Evolutionary conservation across 352 stramenopile genomes (phyloP), one percentile per base, ranked within the genome.

Genomic region (Phytopythium montanum): DNA sequence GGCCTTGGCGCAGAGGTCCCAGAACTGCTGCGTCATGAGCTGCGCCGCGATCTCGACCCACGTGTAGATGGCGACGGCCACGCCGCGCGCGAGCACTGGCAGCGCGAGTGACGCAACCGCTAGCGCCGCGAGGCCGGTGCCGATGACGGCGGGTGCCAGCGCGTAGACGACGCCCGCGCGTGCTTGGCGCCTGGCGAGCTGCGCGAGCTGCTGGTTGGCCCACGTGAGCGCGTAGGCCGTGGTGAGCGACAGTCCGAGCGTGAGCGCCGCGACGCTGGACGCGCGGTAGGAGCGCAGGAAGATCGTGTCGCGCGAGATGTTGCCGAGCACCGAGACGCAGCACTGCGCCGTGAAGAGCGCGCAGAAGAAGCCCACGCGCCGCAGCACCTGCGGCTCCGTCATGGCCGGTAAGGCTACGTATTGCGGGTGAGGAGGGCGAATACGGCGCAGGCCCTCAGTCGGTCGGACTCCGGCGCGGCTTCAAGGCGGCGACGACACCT

Each of bases 21-120:
- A 95, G 68, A 95, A 95, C 65, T 95, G 84, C 39, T 90, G 83
- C 18, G 75, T 86, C 41, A 95, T 69, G 60, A 90, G 67, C 64
- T 94, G 84, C 41, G 72, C 60, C 13, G 85, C 68, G 21, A 95
- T 72, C 50, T 95, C 86, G 39, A 93, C 68, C 83, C 84, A 92
- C 25, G 91, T 79, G 68, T 95, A 95, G 31, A 94, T 76, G 56
- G 68, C 60, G 6, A 93, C 82, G 16, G 77, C 79, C 26, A 79
- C 78, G 9, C 16, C 72, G 2, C 64, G 62, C 23, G 75, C 72
- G n/a, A 89, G 59, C 38, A 61, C 13, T 10, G 76, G 80, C 42
- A 66, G 56, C 5, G 54, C 68, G 21, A 93, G 65, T 53, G 81
- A 93, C 31, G 75, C 38, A 2, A 73, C 16, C n/a, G 79, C 72